Evolutionary conservation across 495 filamentous ascomycete genomes (phyloP).

Genomic region (Xylaria longipes): DNA sequence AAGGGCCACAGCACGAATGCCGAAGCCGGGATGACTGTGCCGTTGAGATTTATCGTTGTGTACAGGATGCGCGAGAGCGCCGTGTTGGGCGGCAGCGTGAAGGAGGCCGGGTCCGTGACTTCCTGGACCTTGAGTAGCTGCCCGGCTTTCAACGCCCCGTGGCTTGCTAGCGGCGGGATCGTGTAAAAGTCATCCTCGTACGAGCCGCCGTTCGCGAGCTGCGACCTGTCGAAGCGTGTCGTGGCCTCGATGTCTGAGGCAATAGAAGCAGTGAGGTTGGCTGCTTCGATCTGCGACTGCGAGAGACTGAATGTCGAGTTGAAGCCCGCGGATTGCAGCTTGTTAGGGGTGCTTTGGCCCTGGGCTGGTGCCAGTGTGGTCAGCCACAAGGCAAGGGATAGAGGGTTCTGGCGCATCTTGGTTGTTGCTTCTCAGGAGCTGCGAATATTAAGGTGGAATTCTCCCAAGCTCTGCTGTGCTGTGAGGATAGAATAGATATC

Average conservation of each 20-base stretch:
- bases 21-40: slow-evolving; percentile 55
- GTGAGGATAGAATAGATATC: background rate
- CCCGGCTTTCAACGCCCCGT: slow-evolving; percentile 23
- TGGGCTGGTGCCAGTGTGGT: background rate
- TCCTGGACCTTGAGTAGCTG: slow-evolving; percentile 44
- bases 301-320: slow-evolving; percentile 47
- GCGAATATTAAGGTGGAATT: too few species aligned
- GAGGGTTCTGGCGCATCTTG: background rate
- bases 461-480: background rate
- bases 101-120: slow-evolving; percentile 42
- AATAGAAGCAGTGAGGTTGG: slow-evolving; percentile 35
- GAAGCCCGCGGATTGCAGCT: slow-evolving; percentile 35
- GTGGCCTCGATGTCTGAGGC: slow-evolving; percentile 37
- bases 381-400: background rate
- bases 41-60: slow-evolving; percentile 51
- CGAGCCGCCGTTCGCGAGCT: slow-evolving; percentile 45
- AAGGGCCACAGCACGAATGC: slow-evolving; percentile 62
- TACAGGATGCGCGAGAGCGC: slow-evolving; percentile 59
- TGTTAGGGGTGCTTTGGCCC: background rate
- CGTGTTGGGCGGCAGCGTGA: slow-evolving; percentile 45
- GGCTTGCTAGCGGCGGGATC: slow-evolving; percentile 27
- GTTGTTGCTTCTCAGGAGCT: background rate
- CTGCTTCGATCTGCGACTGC: slow-evolving; percentile 37
- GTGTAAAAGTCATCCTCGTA: slow-evolving; percentile 38
- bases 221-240: slow-evolving; percentile 45